A percentile compares a stretch with the other conserved stretches of the same genome.
Conservation (phyloP, 495 filamentous ascomycete species). For the Polyplosphaeria fusca region DNA sequence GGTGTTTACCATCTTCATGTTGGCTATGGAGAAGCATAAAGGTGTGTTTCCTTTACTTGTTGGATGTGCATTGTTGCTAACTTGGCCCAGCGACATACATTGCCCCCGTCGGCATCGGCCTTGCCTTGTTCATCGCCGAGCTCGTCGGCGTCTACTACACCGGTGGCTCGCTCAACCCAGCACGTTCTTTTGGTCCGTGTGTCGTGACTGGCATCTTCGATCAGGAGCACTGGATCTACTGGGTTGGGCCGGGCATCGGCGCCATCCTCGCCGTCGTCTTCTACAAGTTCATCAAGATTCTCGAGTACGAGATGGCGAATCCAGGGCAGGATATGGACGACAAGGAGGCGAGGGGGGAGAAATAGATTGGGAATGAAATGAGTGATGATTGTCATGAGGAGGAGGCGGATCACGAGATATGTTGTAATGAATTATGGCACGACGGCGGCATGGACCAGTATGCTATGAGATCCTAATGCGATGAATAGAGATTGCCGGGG, state of each 20-base stretch:
- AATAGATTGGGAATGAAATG: neutral
- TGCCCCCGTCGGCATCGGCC: conserved; percentile 72
- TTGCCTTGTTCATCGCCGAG: conserved; percentile 69
- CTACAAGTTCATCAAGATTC: conserved; percentile 32
- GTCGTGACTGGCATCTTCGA: conserved; percentile 28
- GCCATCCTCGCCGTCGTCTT: conserved; percentile 28
- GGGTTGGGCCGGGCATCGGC: conserved; percentile 32
- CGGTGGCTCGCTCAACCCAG: conserved; percentile 36
- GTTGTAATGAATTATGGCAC: too few relatives aligned
- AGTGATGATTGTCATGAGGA: neutral
- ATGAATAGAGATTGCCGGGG: too few relatives aligned
- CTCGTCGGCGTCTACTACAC: conserved; percentile 38
- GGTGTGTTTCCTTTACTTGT: neutral
- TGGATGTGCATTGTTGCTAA: conserved; percentile 43
- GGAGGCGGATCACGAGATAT: neutral
- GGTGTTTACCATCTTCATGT: conserved; percentile 74
- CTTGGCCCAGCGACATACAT: conserved; percentile 57
- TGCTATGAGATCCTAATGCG: too few relatives aligned
- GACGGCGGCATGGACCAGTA: too few relatives aligned
- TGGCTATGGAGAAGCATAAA: conserved; percentile 67
- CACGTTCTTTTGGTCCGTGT: conserved; percentile 30
- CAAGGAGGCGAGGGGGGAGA: conserved; percentile 8
- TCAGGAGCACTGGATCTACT: conserved; percentile 36
- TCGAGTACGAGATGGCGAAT: conserved; percentile 33
- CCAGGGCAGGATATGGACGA: conserved; percentile 30